Conservation (phyloP, 1,284 basidiomycete species). For the Tilletia walkeri region DNA sequence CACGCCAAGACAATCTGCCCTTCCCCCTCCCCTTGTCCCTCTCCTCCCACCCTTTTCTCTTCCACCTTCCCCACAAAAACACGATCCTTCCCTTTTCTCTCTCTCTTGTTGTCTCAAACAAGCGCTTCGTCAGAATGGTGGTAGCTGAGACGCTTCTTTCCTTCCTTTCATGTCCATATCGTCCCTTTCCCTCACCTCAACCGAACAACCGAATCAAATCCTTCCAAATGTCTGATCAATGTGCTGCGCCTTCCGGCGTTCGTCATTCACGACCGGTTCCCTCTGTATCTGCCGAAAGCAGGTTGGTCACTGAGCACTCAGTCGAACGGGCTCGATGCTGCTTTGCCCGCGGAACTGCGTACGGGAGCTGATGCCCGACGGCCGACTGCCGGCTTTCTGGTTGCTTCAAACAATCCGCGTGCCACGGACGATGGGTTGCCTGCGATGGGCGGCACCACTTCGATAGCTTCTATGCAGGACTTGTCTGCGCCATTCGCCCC, state of each 20-base stretch:
- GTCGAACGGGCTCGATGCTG: not conserved
- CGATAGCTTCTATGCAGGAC: too few relatives aligned
- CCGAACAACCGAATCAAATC: conserved; percentile 11
- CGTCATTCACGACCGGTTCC: too few relatives aligned
- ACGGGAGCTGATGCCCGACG: not conserved
- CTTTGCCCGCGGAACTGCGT: not conserved
- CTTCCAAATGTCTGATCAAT: conserved; percentile 4
- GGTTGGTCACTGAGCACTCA: too few relatives aligned
- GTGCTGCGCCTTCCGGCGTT: too few relatives aligned
- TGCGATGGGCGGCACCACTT: not conserved
- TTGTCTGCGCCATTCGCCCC: too few relatives aligned
- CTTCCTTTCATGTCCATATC: conserved; percentile 21
- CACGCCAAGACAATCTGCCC: not conserved
- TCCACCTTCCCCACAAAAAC: not conserved
- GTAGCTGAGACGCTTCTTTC: conserved; percentile 20
- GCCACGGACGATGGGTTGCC: not conserved
- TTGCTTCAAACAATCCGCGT: not conserved
- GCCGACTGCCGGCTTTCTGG: not conserved
- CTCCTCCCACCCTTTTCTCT: not conserved
- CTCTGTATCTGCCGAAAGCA: too few relatives aligned
- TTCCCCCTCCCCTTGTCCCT: not conserved
- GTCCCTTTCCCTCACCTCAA: not conserved
- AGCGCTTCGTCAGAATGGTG: not conserved
- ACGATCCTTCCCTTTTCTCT: not conserved
- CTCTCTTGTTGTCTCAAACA: conserved; percentile 21